These are phyloP conservation scores for Blastosporella zonata DNA, from an alignment of 1,284 basidiomycete species.

Conservation along the genomic window DNA sequence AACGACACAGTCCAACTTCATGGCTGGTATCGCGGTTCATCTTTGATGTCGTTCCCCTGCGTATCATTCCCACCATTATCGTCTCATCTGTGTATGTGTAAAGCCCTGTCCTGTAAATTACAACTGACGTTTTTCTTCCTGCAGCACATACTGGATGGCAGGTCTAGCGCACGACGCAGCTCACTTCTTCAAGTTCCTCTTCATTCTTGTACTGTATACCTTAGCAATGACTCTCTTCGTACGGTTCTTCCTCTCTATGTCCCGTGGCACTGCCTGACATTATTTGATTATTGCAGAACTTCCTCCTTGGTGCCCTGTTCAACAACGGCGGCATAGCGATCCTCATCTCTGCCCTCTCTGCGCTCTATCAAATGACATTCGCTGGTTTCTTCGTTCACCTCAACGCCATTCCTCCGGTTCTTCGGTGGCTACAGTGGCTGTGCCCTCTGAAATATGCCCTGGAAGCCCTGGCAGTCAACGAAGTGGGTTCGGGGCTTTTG, in stretches of 20 bases:
- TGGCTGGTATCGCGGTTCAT: conserved; percentile 84
- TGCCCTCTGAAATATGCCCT: conserved; percentile 70
- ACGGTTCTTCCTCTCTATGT: conserved; percentile 27
- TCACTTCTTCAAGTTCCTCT: conserved; percentile 80
- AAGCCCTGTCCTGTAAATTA: not conserved
- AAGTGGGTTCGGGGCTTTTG: conserved; percentile 81
- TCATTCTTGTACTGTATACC: conserved; percentile 74
- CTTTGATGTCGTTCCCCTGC: conserved; percentile 83
- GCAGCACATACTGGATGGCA: conserved; percentile 89
- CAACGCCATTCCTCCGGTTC: conserved; percentile 72
- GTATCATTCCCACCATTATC: conserved; percentile 81
- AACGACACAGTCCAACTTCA: conserved; percentile 62
- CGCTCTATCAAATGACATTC: conserved; percentile 82
- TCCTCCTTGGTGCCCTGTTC: conserved; percentile 80
- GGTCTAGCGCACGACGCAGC: conserved; percentile 70
- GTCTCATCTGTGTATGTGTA: conserved; percentile 69
- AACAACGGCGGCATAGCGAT: conserved; percentile 86
- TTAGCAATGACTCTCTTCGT: conserved; percentile 84
- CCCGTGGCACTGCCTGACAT: not conserved
- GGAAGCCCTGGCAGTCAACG: conserved; percentile 86
- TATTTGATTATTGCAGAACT: conserved; percentile 59
- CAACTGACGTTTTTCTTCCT: conserved; percentile 18
- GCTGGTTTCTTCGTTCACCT: conserved; percentile 88
- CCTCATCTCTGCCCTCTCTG: conserved; percentile 72
- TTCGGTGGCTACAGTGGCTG: conserved; percentile 87